Percentiles rank a stretch among this genome's conserved stretches.
Evolutionary conservation across 1,284 basidiomycete species (phyloP).

Genomic region (Sporisorium scitamineum): DNA sequence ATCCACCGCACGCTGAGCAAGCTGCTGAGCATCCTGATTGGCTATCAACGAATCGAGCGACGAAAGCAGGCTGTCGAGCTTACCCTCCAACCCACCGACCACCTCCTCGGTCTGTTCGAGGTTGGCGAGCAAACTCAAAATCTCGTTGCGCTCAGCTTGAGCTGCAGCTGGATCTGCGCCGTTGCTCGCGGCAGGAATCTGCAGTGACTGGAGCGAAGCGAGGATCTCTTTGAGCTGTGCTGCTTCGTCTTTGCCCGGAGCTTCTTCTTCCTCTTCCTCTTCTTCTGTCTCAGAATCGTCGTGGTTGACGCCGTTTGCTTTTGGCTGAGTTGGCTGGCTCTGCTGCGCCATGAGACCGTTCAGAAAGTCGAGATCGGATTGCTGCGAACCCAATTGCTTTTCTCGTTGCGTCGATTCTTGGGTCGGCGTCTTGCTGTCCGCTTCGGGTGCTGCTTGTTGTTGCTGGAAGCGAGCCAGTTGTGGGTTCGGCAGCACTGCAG

Average conservation of each 20-base stretch:
- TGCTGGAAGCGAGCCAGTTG: constrained; percentile 22
- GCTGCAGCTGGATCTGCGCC: constrained; percentile 26
- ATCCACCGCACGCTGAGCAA: constrained; percentile 27
- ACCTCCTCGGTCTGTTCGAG: constrained; percentile 50
- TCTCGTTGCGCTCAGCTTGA: constrained; percentile 38
- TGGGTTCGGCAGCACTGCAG: constrained; percentile 15
- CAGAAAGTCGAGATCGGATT: constrained; percentile 46
- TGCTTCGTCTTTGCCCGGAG: constrained; percentile 26
- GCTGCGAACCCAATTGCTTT: constrained; percentile 21
- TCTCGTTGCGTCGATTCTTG: constrained; percentile 33
- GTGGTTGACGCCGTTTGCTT: constrained; percentile 12
- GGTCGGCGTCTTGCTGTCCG: constrained; percentile 36
- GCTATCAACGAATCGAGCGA: constrained; percentile 41
- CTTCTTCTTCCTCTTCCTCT: not conserved
- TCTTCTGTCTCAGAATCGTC: not conserved
- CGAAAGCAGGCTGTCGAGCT: constrained; percentile 40
- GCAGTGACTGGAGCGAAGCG: constrained; percentile 38
- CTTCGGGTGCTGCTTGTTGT: constrained; percentile 4
- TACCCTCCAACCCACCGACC: constrained; percentile 43
- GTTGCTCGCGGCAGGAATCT: constrained; percentile 39
- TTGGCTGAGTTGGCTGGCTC: not conserved
- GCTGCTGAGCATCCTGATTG: constrained; percentile 42
- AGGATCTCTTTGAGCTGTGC: constrained; percentile 47
- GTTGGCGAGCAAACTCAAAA: constrained; percentile 41
- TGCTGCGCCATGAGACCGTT: constrained; percentile 42